Conservation (phyloP, 2,329 filamentous ascomycete species). For the Neonectria magnoliae region DNA sequence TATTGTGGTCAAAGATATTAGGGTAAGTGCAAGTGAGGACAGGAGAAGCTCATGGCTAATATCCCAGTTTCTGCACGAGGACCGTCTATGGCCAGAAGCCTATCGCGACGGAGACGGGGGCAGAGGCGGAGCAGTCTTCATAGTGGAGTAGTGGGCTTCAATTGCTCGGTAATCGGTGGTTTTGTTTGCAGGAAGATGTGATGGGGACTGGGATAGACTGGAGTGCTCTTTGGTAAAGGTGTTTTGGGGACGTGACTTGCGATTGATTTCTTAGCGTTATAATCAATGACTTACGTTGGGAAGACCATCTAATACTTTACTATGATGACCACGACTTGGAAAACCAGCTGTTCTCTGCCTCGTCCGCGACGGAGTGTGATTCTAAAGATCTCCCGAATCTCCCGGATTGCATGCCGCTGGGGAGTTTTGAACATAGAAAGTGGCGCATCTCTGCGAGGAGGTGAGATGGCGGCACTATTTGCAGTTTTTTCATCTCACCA, state of each 20-base stretch:
- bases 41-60: neutral
- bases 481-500: too few species aligned
- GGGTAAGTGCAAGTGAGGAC: neutral
- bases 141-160: neutral
- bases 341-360: too few species aligned
- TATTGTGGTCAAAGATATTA: slow-evolving; percentile 17
- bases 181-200: neutral
- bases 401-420: too few species aligned
- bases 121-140: neutral
- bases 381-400: too few species aligned
- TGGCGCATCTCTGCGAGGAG: too few species aligned
- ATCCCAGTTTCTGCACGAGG: slow-evolving; percentile 10
- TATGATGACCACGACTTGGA: too few species aligned
- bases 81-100: slow-evolving; percentile 21
- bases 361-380: too few species aligned
- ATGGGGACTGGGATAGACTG: neutral
- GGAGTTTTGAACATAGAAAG: too few species aligned
- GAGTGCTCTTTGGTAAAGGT: neutral
- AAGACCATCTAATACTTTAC: neutral
- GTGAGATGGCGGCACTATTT: too few species aligned
- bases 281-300: neutral
- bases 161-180: neutral
- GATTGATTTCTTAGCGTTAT: neutral
- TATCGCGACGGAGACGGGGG: neutral
- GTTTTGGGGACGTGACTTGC: neutral